Evolutionary conservation across 1,139 yeast genomes (phyloP).

Genomic region (Ashbya aceris): DNA sequence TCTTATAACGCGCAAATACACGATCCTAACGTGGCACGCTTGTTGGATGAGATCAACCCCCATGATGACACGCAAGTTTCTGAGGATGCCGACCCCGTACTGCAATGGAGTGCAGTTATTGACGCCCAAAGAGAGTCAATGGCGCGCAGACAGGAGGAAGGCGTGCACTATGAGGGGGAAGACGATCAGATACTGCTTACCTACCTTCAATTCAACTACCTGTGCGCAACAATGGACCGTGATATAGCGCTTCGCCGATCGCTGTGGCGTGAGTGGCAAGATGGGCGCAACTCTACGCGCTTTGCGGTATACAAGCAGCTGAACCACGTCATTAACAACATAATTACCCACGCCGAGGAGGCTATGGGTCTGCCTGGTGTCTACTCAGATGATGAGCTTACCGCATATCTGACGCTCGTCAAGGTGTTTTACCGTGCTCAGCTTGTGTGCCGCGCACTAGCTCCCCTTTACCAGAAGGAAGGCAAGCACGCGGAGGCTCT

Average conservation of each 20-base stretch:
- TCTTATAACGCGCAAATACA: constrained; percentile 57
- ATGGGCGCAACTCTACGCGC: constrained; percentile 35
- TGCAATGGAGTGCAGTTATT: constrained; percentile 49
- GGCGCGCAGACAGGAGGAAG: constrained; percentile 32
- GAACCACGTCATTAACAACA: constrained; percentile 24
- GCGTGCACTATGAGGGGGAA: constrained; percentile 43
- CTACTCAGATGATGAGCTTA: constrained; percentile 66
- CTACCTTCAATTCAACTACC: constrained; percentile 58
- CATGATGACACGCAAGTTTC: not conserved
- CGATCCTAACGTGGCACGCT: constrained; percentile 66
- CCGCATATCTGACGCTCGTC: constrained; percentile 39
- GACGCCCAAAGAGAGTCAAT: constrained; percentile 44
- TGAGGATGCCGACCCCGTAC: constrained; percentile 37
- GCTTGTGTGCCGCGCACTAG: constrained; percentile 21
- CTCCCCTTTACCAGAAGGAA: constrained; percentile 22
- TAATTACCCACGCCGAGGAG: constrained; percentile 35
- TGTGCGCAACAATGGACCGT: constrained; percentile 62
- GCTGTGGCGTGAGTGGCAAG: constrained; percentile 28
- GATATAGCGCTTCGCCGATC: constrained; percentile 46
- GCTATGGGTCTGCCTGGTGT: constrained; percentile 84
- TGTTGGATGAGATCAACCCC: constrained; percentile 31
- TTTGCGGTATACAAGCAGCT: constrained; percentile 30
- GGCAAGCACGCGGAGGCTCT: constrained; percentile 25
- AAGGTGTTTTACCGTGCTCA: constrained; percentile 17
- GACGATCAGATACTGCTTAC: constrained; percentile 69